Percentiles rank a stretch among this genome's conserved stretches.
phyloP scores from a whole-genome alignment of 2,329 filamentous ascomycete species.

The Stromatinia cepivora region DNA sequence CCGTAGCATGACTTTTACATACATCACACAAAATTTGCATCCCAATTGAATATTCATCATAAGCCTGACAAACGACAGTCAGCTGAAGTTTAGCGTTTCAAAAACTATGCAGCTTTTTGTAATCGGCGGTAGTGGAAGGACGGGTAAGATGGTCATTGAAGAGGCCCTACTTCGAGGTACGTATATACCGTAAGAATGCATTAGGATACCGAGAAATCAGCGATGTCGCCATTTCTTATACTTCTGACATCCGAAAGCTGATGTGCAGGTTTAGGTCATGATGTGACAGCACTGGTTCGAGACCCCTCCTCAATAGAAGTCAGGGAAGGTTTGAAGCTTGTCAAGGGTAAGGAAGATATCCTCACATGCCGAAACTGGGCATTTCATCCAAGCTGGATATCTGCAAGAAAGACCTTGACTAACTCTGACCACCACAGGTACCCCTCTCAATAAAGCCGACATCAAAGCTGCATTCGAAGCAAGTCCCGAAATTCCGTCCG shows the following conservation, averaged over 20 bases:
- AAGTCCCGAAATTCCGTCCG: slow-evolving; percentile 51
- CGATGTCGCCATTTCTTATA: slow-evolving; percentile 14
- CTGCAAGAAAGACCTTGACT: neutral
- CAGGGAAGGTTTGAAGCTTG: slow-evolving; percentile 43
- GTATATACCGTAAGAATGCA: slow-evolving; percentile 17
- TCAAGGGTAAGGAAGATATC: slow-evolving; percentile 40
- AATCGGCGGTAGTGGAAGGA: slow-evolving; percentile 50
- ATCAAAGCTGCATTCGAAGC: slow-evolving; percentile 48
- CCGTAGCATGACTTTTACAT: neutral
- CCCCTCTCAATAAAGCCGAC: slow-evolving; percentile 43
- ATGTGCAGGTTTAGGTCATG: slow-evolving; percentile 39
- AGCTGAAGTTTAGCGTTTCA: neutral
- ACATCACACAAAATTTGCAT: neutral
- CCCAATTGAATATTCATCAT: neutral
- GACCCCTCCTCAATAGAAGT: slow-evolving; percentile 41
- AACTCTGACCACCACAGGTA: slow-evolving; percentile 21
- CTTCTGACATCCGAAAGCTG: neutral
- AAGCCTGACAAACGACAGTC: neutral
- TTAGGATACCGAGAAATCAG: neutral
- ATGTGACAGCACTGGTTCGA: slow-evolving; percentile 49
- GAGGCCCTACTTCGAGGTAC: slow-evolving; percentile 38
- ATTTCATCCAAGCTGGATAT: neutral
- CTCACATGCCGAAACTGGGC: neutral
- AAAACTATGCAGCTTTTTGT: slow-evolving; percentile 42
- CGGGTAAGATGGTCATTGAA: slow-evolving; percentile 47